Base-by-base conservation (phyloP, 352 stramenopile species). In the Pythium phragmitis region DNA sequence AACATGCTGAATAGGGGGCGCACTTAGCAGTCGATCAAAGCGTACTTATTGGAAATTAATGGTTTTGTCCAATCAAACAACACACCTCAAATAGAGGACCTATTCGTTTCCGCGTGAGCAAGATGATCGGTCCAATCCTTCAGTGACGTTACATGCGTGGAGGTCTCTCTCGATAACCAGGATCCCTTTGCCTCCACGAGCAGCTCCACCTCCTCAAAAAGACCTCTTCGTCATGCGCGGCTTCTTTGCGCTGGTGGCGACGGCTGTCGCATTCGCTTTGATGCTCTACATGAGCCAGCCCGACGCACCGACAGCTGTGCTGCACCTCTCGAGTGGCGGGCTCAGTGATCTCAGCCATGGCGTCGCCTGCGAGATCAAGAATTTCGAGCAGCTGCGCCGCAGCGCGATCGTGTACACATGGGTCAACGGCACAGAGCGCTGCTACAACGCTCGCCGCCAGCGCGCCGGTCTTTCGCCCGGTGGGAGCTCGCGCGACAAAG, bases 371-470 rank as follows among this genome's bases (percentile, higher is more conserved):
- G 81, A 91, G 54, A 77, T 94, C 52, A 74, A 75, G 21, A 89
- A 90, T 68, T 68, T 89, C 26, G 83, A 88, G 33, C 65, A 69
- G 43, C 63, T 92, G 49, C 80, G 80, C 26, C 80, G 79, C 43
- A 79, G 69, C 17, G 77, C 85, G 33, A 87, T 94, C 63, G 85
- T 94, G 33, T 94, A 94, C 74, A 94, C 85, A 54, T 94, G 85
- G 85, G 83, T 94, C 34, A 94, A 94, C 63, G 84, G 84, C 56
- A 90, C 80, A 3, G 82, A 94, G 67, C 69, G 42, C 33, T 92
- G 83, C 74, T 94, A 94, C 75, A 89, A 91, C 55, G 70, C 74
- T 28, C 75, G 82, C 1, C 75, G 85, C 11, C 59, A 76, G 50
- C 69, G 70, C 21, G 82, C 78, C 1, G 81, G 80, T 17, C 68